Evolutionary conservation across 495 filamentous ascomycete species (phyloP), one percentile per base, ranked within the genome.

Genomic region (Aspergillus hancockii): DNA sequence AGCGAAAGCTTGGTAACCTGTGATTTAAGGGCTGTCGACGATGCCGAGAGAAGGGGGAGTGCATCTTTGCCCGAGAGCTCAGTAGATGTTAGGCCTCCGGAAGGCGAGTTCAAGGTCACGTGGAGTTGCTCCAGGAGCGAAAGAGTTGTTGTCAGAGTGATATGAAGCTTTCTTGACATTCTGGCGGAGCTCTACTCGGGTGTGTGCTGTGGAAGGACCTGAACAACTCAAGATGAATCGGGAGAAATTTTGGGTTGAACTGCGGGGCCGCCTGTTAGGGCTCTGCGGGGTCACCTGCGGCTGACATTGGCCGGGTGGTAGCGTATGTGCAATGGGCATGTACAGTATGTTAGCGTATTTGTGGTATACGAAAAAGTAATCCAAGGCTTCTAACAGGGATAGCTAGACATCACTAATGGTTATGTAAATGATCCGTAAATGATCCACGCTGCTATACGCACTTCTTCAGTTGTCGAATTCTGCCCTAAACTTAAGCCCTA

Each of bases 1-100:
- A 97, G 85, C 0, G 89, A 91, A 23, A 97, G 81, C 52, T 94
- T 95, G 32, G 92, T 97, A 7, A 86, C 83, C 64, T 96, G 91
- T 0, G 92, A 89, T 66, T 81, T 85, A 47, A 97, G 83, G 4
- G 91, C 77, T 22, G 76, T 78, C 1, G 89, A 80, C 1, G 86
- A 80, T 63, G 87, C 83, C 62, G 82, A 79, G 19, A 92, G 84
- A 54, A 93, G 77, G 70, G 78, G 60, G 64, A 90, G 78, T 32
- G 83, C 78, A 58, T 85, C 79, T 41, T 79, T 78, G 14, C 56
- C 31, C n/a, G 61, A 54, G 63, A 65, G 45, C 72, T 68, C 43
- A 30, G 54, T 49, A 63, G 65, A 34, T 34, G 51, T 55, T 45
- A 47, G 36, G 59, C 64, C 55, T 52, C 38, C 28, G 28, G 66